Evolutionary conservation across 2,329 filamentous ascomycete species (phyloP).

Genomic region (Fusarium sp.): DNA sequence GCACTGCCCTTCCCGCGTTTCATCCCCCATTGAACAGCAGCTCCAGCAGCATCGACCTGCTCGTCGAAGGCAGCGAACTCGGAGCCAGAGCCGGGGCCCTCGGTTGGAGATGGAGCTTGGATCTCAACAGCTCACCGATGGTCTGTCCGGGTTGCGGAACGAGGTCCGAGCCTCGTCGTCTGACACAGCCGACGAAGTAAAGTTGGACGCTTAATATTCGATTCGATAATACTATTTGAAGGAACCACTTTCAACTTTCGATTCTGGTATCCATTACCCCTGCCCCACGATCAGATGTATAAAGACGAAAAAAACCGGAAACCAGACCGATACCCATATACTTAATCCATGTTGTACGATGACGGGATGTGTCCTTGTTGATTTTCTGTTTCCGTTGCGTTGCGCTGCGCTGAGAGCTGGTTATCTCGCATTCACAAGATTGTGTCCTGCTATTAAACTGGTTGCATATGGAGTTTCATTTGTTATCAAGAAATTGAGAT

Average conservation of each 20-base stretch:
- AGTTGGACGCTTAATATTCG: conserved; percentile 23
- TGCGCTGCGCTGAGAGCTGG: conserved; percentile 31
- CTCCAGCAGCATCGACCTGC: conserved; percentile 42
- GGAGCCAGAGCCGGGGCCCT: conserved; percentile 54
- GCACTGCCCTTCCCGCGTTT: conserved; percentile 57
- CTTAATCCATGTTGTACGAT: conserved; percentile 35
- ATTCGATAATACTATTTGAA: not conserved
- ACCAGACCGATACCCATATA: conserved; percentile 31
- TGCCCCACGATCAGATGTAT: conserved; percentile 1
- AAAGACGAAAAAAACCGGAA: conserved; percentile 23
- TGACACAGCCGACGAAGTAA: conserved; percentile 34
- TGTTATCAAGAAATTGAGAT: conserved; percentile 10
- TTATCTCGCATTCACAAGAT: conserved; percentile 32
- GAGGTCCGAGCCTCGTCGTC: conserved; percentile 48
- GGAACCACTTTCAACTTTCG: not conserved
- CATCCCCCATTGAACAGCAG: conserved; percentile 51
- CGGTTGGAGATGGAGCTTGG: conserved; percentile 48
- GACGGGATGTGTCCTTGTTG: conserved; percentile 14
- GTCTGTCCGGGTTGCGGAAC: conserved; percentile 51
- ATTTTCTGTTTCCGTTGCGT: conserved; percentile 2
- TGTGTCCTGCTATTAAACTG: conserved; percentile 16
- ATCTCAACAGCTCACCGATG: conserved; percentile 44
- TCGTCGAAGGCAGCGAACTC: conserved; percentile 54
- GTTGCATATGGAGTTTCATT: conserved; percentile 13
- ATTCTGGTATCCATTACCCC: not conserved